Evolutionary conservation across 1,139 yeast species (phyloP), one percentile per base, ranked within the genome.

Genomic region (Oligophagozyma castellii): DNA sequence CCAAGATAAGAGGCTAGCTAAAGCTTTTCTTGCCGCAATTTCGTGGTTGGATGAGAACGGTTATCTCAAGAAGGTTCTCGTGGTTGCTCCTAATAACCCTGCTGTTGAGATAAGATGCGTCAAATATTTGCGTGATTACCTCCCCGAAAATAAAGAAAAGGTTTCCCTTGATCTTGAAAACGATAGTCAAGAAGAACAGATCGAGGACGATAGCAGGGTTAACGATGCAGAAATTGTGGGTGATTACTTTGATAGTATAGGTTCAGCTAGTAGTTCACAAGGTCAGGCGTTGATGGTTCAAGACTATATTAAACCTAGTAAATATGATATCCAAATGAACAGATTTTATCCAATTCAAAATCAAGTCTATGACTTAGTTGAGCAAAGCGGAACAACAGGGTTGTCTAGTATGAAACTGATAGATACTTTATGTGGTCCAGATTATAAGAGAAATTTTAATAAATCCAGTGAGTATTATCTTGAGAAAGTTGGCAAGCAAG

Each of bases 301-400:
- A 26, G 43, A 55, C 14, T 23, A 32, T 7, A 15, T 36, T 5
- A 41, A 29, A 22, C 48, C 33, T 5, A 39, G 39, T 11, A 38
- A 40, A 13, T 4, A 19, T n/a, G 23, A 33, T 40, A 10, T 29
- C 46, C 1, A 59, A 11, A 11, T 64, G 30, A 78, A 76, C 46
- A 51, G 61, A 13, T 58, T 71, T 31, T 75, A 65, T 38, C 86
- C 93, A 0, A 39, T 74, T 0, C 72, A 71, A 22, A 65, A 62
- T 35, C 93, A 81, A 48, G 51, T 79, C 1, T 70, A 59, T 42
- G 70, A 67, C 28, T 37, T 62, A 5, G 63, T 73, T 3, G 46
- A 53, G 10, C 41, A 52, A 3, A 42, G 57, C 4, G 67, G 64
- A 0, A 39, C 42, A 1, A 43, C 50, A 0, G 93, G 92, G 1